Base-by-base conservation (phyloP, 176 grass and related monocot genomes). In the Thinopyrum elongatum region DNA sequence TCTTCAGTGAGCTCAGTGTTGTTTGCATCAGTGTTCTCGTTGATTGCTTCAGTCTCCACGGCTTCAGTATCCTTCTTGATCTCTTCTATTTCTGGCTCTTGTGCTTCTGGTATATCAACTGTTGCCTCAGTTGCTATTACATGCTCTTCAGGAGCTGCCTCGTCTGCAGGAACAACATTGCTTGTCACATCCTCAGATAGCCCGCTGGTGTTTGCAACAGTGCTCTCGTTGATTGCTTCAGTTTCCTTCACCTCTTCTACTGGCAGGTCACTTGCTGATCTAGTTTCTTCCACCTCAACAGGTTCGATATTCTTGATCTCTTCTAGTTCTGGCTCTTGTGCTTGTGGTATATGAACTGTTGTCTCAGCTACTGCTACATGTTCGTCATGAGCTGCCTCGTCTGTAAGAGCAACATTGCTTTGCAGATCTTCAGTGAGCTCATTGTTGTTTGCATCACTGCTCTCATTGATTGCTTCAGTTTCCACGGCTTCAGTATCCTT, bases 401-500 rank as follows among this genome's bases (percentile, higher is more conserved):
- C 74, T 30, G 44, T 4, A 23, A 25, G 41, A 57, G 53, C 17
- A 57, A 57, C 53, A 57, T 57, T 57, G 53, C 19, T 22, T 57
- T 7, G 19, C 53, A 57, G 6, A 57, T 57, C 19, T 57, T 19
- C 53, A 21, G 53, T 22, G 53, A 22, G 19, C 53, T 57, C 53
- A 57, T 19, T 8, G 53, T 57, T 57, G 19, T 57, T 57, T 65
- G 51, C 53, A 57, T 8, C 19, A 57, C 19, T 57, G 53, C 53
- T 57, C 7, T 47, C 71, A 27, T 41, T 41, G 39, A 28, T 36
- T 51, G 12, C 26, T 77, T 90, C 78, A 72, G 70, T 65, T 26
- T 71, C 84, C 72, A 72, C 63, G 29, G 71, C 65, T 72, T 83
- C 38, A 81, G 11, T 65, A 21, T 59, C 76, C 66, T 82, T 83